These are phyloP conservation scores for Draba incana DNA, from an alignment of 345 rosid genomes.

Conservation along the genomic window DNA sequence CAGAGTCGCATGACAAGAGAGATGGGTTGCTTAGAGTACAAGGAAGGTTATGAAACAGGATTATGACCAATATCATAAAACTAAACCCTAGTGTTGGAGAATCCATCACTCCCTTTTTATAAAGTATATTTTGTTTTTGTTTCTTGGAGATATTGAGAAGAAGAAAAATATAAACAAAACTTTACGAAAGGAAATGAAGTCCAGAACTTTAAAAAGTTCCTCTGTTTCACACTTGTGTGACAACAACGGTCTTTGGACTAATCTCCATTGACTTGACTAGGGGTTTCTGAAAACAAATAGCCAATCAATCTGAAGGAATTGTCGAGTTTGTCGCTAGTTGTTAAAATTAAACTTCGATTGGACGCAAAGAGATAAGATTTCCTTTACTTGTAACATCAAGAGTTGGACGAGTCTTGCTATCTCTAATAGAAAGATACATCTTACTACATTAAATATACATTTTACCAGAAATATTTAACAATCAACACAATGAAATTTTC, in stretches of 20 bases:
- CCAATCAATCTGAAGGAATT: slow-evolving; percentile 5
- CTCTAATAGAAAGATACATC: too few species aligned
- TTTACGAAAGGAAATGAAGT: neutral
- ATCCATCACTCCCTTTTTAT: neutral
- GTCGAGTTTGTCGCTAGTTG: neutral
- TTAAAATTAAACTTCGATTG: neutral
- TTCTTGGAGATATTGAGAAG: neutral
- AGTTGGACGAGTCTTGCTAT: too few species aligned
- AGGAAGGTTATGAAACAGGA: neutral
- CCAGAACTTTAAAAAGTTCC: neutral
- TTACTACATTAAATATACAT: too few species aligned
- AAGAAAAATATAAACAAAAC: neutral
- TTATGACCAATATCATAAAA: neutral
- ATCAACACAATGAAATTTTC: too few species aligned
- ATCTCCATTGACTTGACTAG: slow-evolving; percentile 6
- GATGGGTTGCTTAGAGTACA: slow-evolving; percentile 12
- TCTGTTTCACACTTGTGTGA: slow-evolving; percentile 12
- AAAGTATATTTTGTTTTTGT: neutral
- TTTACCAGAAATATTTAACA: too few species aligned
- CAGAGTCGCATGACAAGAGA: neutral
- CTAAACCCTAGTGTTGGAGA: neutral
- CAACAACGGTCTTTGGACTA: neutral
- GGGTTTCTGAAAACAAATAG: neutral
- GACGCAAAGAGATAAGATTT: neutral
- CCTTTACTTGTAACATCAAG: neutral